These are phyloP conservation scores for Dictyostelium intermedium DNA, from an alignment of 78 protist species.

Conservation along the genomic window DNA sequence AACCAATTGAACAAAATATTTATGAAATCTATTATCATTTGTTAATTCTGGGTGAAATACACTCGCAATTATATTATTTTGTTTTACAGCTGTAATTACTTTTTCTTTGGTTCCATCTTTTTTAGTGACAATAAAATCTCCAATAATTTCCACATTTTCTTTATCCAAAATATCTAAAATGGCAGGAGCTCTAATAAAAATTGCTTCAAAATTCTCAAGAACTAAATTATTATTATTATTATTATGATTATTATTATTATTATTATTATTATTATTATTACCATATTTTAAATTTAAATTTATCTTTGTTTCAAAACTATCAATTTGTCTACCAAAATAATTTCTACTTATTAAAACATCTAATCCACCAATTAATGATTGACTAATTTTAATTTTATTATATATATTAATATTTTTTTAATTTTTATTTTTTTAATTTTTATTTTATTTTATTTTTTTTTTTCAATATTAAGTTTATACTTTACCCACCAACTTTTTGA, in stretches of 20 bases:
- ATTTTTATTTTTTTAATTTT: neutral
- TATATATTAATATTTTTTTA: neutral
- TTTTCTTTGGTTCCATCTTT: slow-evolving; percentile 21
- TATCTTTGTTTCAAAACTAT: slow-evolving; percentile 69
- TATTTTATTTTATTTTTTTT: neutral
- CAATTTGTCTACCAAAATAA: slow-evolving; percentile 89
- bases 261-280: neutral
- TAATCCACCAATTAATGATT: slow-evolving; percentile 85
- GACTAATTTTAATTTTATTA: neutral
- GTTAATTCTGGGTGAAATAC: slow-evolving; percentile 91
- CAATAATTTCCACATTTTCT: neutral
- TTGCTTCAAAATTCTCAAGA: slow-evolving; percentile 23
- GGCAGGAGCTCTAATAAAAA: slow-evolving; percentile 78
- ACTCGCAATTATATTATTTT: slow-evolving; percentile 70
- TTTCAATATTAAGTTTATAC: neutral
- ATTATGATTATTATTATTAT: neutral
- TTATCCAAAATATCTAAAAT: neutral
- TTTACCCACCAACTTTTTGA: slow-evolving; percentile 75
- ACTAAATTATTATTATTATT: neutral
- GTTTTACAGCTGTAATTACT: slow-evolving; percentile 26
- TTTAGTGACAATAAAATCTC: neutral
- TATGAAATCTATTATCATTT: slow-evolving; percentile 73
- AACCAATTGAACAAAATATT: slow-evolving; percentile 74
- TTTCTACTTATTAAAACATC: slow-evolving; percentile 72
- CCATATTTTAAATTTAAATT: neutral